Evolutionary conservation across 1,139 yeast species (phyloP).

Genomic region (Yarrowia galli): DNA sequence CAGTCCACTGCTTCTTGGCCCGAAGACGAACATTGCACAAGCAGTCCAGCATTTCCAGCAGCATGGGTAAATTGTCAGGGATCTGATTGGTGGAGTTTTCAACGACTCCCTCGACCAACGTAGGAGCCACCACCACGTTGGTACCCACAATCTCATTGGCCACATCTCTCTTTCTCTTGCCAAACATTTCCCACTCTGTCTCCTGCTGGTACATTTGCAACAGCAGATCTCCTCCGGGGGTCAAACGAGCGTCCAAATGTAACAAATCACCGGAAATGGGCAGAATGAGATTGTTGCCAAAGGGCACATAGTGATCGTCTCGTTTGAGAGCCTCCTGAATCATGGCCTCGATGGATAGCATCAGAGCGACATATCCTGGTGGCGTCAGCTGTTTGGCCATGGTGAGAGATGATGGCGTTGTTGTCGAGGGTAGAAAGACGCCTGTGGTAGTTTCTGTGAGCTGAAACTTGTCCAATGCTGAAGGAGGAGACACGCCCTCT

Average conservation of each 20-base stretch:
- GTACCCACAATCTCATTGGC: conserved; percentile 8
- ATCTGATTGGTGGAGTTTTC: conserved; percentile 10
- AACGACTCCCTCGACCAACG: conserved; percentile 4
- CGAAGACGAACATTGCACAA: conserved; percentile 7
- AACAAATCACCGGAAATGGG: conserved; percentile 43
- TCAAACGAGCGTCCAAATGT: conserved; percentile 48
- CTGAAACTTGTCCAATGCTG: conserved; percentile 47
- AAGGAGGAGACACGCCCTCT: conserved; percentile 48
- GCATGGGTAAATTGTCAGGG: conserved; percentile 1
- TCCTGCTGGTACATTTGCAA: conserved; percentile 44
- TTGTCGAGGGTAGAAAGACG: conserved; percentile 50
- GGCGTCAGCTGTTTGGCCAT: conserved; percentile 49
- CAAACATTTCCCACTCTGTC: conserved; percentile 21
- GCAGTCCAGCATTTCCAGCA: conserved; percentile 11
- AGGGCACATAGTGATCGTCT: conserved; percentile 51
- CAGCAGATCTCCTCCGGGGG: conserved; percentile 52
- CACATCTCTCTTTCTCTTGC: conserved; percentile 4
- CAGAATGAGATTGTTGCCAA: conserved; percentile 43
- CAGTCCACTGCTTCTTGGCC: conserved; percentile 30
- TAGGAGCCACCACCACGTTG: conserved; percentile 17
- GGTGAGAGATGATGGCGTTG: conserved; percentile 51
- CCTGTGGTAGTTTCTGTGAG: conserved; percentile 53
- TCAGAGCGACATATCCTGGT: conserved; percentile 62
- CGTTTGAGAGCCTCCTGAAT: conserved; percentile 45
- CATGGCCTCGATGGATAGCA: conserved; percentile 66